Evolutionary conservation across 2,329 filamentous ascomycete genomes (phyloP).

Genomic region (Nannizzia gypsea): DNA sequence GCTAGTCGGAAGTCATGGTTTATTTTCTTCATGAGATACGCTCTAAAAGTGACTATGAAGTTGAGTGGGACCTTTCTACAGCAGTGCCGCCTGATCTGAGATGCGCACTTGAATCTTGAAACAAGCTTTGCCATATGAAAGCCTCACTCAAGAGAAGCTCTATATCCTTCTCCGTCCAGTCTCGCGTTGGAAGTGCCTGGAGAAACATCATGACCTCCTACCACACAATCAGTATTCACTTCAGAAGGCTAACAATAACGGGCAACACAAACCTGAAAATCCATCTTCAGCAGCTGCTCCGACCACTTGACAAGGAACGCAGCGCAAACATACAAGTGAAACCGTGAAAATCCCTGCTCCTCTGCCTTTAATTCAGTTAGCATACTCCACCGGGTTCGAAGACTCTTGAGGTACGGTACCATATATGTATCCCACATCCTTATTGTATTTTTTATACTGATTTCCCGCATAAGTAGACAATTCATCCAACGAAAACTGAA

Average conservation of each 20-base stretch:
- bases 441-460: constrained; percentile 91
- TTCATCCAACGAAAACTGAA: constrained; percentile 99
- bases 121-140: constrained; percentile 97
- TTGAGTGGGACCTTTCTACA: background rate
- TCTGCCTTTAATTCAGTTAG: constrained; percentile 55
- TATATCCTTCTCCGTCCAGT: constrained; percentile 97
- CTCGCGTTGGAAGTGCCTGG: constrained; percentile 79
- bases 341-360: constrained; percentile 95
- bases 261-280: constrained; percentile 53
- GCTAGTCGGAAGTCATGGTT: constrained; percentile 32
- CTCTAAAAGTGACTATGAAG: background rate
- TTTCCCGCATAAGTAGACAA: constrained; percentile 92
- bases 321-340: constrained; percentile 95
- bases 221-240: background rate
- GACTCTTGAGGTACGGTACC: constrained; percentile 39
- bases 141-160: constrained; percentile 90
- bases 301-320: constrained; percentile 99
- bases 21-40: background rate
- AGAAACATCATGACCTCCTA: constrained; percentile 99
- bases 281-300: constrained; percentile 87
- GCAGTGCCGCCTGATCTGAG: constrained; percentile 37
- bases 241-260: background rate
- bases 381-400: constrained; percentile 7
- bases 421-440: constrained; percentile 99
- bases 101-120: constrained; percentile 88